Percentiles rank a stretch among this genome's conserved stretches.
phyloP scores from a whole-genome alignment of 2,329 filamentous ascomycete species.

The Epicoccum nigrum region DNA sequence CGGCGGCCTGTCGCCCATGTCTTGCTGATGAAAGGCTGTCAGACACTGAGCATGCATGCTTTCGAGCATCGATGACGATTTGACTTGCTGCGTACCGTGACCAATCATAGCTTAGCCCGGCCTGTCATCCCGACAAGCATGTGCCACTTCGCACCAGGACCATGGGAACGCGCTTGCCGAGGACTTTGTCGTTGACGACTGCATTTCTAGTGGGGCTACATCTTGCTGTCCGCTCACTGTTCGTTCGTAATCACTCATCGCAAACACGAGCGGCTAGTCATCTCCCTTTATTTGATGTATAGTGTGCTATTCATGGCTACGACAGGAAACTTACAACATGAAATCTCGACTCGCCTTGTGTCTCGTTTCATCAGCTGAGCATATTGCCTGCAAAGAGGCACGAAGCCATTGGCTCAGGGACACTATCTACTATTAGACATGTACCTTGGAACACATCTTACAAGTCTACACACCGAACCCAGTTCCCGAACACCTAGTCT shows the following conservation, averaged over 20 bases:
- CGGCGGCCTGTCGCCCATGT: conserved; percentile 12
- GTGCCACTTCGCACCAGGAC: conserved; percentile 14
- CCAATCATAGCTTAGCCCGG: conserved; percentile 9
- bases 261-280: background rate
- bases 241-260: background rate
- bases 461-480: conserved; percentile 16
- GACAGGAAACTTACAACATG: background rate
- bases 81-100: background rate
- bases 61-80: conserved; percentile 19
- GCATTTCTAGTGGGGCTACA: conserved; percentile 12
- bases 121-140: conserved; percentile 17
- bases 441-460: conserved; percentile 31
- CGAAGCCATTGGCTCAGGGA: conserved; percentile 2
- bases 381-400: conserved; percentile 19
- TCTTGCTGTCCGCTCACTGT: background rate
- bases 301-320: background rate
- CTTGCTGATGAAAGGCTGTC: conserved; percentile 14
- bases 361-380: conserved; percentile 7
- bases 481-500: too few relatives aligned
- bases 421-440: conserved; percentile 13
- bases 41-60: conserved; percentile 15
- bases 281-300: background rate
- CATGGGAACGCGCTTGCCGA: conserved; percentile 10
- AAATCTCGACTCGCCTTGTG: conserved; percentile 7
- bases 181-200: conserved; percentile 20